Evolutionary conservation across 2,329 filamentous ascomycete genomes (phyloP).

Genomic region (Colletotrichum horii): DNA sequence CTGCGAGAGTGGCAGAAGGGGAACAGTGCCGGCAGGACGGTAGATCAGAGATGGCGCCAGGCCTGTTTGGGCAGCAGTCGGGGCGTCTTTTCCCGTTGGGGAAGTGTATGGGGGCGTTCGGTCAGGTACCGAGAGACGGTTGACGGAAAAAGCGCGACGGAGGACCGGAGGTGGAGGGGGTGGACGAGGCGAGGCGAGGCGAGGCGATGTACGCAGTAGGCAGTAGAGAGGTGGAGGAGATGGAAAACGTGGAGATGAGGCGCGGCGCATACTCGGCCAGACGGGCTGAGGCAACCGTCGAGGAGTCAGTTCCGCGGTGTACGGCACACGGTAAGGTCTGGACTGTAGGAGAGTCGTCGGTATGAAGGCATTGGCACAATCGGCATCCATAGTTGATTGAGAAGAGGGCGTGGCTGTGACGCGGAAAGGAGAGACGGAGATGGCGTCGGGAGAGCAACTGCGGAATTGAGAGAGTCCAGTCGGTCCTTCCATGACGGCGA

Average conservation of each 20-base stretch:
- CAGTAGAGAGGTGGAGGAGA: background rate
- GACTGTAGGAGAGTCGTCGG: background rate
- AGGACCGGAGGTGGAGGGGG: background rate
- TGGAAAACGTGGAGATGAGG: slow-evolving; percentile 18
- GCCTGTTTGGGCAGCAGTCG: background rate
- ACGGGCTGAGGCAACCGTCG: slow-evolving; percentile 2
- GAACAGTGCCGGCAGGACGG: slow-evolving; percentile 19
- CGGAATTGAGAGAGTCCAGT: background rate
- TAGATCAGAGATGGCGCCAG: slow-evolving; percentile 1
- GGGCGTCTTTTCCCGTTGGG: background rate
- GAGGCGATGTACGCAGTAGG: background rate
- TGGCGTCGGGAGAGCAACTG: background rate
- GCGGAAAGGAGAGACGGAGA: background rate
- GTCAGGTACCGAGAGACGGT: slow-evolving; percentile 20
- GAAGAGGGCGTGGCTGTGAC: background rate
- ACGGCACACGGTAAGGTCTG: background rate
- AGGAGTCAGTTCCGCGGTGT: background rate
- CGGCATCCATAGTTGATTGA: background rate
- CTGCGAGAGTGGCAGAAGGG: slow-evolving; percentile 11
- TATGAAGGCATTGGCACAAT: background rate
- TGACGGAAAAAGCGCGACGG: slow-evolving; percentile 19
- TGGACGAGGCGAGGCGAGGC: background rate
- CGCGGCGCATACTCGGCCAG: slow-evolving; percentile 19
- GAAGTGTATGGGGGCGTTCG: background rate
- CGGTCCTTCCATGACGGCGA: background rate